A percentile compares a stretch with the other conserved stretches of the same genome.
Evolutionary conservation across 352 stramenopile genomes (phyloP).

Genomic region (Pilasporangium apinafurcum): DNA sequence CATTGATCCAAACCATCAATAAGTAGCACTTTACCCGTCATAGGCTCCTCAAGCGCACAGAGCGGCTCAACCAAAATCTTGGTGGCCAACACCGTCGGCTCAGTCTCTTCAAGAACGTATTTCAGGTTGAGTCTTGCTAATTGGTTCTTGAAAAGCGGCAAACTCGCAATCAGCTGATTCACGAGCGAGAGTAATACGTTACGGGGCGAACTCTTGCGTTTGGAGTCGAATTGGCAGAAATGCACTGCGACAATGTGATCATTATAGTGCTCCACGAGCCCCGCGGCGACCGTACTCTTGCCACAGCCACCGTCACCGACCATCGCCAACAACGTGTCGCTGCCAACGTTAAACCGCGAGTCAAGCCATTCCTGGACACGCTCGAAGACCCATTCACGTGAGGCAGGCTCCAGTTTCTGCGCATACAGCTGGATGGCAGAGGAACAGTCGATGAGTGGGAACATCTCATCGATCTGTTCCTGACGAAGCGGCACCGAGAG

Average conservation of each 20-base stretch:
- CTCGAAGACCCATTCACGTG: conserved; percentile 58
- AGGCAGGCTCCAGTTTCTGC: conserved; percentile 28
- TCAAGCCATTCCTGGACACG: conserved; percentile 77
- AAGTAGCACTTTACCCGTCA: conserved; percentile 55
- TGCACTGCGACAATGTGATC: conserved; percentile 57
- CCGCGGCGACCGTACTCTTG: conserved; percentile 59
- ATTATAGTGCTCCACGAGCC: conserved; percentile 44
- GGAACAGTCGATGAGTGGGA: conserved; percentile 66
- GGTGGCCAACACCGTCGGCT: conserved; percentile 50
- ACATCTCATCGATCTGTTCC: conserved; percentile 79
- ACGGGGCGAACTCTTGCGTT: conserved; percentile 59
- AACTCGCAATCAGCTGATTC: conserved; percentile 61
- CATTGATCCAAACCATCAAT: conserved; percentile 79
- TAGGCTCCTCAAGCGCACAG: conserved; percentile 51
- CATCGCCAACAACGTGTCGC: conserved; percentile 49
- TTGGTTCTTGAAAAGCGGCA: conserved; percentile 76
- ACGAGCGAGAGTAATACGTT: conserved; percentile 79
- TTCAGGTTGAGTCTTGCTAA: conserved; percentile 73
- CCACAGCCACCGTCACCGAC: conserved; percentile 65
- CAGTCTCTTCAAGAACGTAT: conserved; percentile 76
- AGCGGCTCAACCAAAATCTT: conserved; percentile 80
- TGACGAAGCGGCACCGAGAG: conserved; percentile 57
- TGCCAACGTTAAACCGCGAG: conserved; percentile 53
- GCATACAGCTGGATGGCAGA: conserved; percentile 39
- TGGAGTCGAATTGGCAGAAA: conserved; percentile 74